Evolutionary conservation across 2,329 filamentous ascomycete genomes (phyloP), one percentile per base, ranked within the genome.

Genomic region (Hypoxylon sp.): DNA sequence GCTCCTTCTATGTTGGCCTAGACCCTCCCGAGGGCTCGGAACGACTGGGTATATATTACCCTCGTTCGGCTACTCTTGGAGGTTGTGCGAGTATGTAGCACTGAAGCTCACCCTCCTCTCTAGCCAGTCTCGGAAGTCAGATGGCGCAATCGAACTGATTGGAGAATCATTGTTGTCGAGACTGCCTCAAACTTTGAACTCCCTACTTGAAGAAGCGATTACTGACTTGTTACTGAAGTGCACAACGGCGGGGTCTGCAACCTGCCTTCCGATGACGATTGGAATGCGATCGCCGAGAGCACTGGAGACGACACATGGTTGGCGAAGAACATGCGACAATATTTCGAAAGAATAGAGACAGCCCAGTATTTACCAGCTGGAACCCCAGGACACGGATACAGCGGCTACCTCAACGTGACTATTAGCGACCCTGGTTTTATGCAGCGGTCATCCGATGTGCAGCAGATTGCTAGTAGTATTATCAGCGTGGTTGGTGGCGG

Each of bases 31-130:
- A 74, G 48, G 76, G 74, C 9, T 72, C 77, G 14, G 65, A 71
- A 14, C 71, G 72, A 16, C 72, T 78, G 11, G 77, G 77, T 8
- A 74, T 78, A 4, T 74, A 74, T 43, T 78, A 78, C 61, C 77
- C 77, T 48, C 73, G 77, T 25, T 74, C 76, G 9, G 77, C 75
- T n/a, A 76, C 74, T 1, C 73, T 79, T 16, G 77, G 77, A 19
- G 77, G 77, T 7, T 78, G 76, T 52, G 75, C 76, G 0, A 76
- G 60, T 62, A 57, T 9, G 60, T 62, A n/a, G 30, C 37, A 4
- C 16, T 16, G 19, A 8, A n/a, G 12, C 5, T 51, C 23, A 5
- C 30, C 14, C 50, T 11, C 4, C 2, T 27, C 25, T 27, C 25
- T 34, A 6, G 14, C 14, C 5, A 16, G 16, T 53, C 9, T 12